Conservation (phyloP, 192 early-diverging fungal genomes). For the Funneliformis mosseae region DNA sequence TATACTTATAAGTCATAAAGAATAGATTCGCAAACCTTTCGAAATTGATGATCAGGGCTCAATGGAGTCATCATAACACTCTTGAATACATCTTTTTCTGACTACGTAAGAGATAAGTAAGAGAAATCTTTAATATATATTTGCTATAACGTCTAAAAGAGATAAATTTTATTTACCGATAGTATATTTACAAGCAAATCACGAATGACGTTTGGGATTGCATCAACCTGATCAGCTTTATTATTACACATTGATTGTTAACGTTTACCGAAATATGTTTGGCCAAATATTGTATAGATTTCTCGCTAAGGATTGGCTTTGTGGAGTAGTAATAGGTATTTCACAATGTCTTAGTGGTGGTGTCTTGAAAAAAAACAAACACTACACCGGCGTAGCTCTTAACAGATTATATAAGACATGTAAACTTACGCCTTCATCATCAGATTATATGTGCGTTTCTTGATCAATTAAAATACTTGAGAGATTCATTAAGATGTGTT, state of each 20-base stretch:
- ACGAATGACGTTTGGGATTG: background rate
- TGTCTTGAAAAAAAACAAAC: too few species aligned
- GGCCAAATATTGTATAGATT: conserved; percentile 21
- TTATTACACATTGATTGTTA: conserved; percentile 27
- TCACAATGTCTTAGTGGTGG: too few species aligned
- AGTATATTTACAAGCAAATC: conserved; percentile 17
- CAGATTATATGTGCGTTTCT: too few species aligned
- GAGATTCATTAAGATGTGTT: too few species aligned
- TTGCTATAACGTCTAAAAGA: too few species aligned
- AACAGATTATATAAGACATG: too few species aligned
- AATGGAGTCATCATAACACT: conserved; percentile 16
- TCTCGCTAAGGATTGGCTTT: too few species aligned
- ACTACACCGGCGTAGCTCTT: too few species aligned
- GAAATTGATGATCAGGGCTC: conserved; percentile 22
- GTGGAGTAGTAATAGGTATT: too few species aligned
- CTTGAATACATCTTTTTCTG: conserved; percentile 12
- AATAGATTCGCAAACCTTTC: conserved; percentile 15
- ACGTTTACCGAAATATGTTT: conserved; percentile 18
- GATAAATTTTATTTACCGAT: background rate
- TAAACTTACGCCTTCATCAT: too few species aligned
- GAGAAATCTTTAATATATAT: conserved; percentile 13
- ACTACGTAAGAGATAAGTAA: too few species aligned
- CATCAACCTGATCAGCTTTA: conserved; percentile 9
- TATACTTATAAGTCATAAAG: conserved; percentile 25
- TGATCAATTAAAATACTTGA: too few species aligned